A percentile compares a stretch with the other conserved stretches of the same genome.
These are phyloP conservation scores for Herpetospermum pedunculosum DNA, from an alignment of 306 rosid genomes.

Conservation along the genomic window DNA sequence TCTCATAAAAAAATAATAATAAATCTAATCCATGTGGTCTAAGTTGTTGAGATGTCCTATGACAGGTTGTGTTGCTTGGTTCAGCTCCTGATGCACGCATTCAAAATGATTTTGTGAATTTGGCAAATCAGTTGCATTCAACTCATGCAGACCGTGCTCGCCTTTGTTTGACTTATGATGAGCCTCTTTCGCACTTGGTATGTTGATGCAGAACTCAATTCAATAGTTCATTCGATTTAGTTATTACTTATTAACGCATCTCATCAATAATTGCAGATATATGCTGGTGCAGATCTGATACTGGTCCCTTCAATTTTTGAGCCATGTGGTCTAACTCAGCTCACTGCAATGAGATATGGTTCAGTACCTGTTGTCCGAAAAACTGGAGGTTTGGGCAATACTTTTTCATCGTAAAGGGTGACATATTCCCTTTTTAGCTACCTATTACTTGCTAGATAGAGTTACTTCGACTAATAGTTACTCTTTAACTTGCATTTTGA, in stretches of 20 bases:
- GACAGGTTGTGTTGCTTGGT: constrained; percentile 91
- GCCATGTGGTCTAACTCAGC: constrained; percentile 99
- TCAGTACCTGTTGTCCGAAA: constrained; percentile 90
- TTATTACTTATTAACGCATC: background rate
- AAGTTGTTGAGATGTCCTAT: background rate
- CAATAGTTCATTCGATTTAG: background rate
- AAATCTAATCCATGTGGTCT: too few relatives aligned
- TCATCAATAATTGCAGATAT: constrained; percentile 41
- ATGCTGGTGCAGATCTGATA: constrained; percentile 89
- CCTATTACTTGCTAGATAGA: background rate
- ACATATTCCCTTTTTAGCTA: background rate
- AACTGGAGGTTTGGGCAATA: constrained; percentile 53
- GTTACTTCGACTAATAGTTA: background rate
- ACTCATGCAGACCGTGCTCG: constrained; percentile 48
- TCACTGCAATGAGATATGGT: constrained; percentile 96
- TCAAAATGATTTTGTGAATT: constrained; percentile 80
- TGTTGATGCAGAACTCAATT: constrained; percentile 12
- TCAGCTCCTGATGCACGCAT: constrained; percentile 98
- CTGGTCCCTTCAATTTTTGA: constrained; percentile 96
- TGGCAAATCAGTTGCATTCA: constrained; percentile 63
- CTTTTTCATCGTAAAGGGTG: background rate
- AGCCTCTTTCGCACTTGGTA: constrained; percentile 98
- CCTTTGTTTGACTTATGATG: constrained; percentile 82
- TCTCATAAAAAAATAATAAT: too few relatives aligned
- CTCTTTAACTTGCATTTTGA: background rate